phyloP scores from a whole-genome alignment of 1,284 basidiomycete species.

The Boletus semigastroideus region DNA sequence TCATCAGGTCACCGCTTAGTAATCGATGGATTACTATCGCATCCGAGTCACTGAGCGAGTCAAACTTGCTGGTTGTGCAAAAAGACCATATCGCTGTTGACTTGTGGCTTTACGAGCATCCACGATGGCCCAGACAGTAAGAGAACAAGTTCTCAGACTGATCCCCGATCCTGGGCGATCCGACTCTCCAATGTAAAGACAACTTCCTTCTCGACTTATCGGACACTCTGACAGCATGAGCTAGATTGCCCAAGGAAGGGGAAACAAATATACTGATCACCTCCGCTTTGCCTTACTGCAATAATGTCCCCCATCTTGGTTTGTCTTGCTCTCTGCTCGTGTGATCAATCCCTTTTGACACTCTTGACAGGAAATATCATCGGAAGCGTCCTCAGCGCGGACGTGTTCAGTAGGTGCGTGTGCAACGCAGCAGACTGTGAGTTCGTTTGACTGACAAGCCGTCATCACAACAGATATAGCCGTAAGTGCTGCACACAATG shows the following conservation, averaged over 20 bases:
- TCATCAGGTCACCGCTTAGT: constrained; percentile 3
- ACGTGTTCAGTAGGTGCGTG: constrained; percentile 91
- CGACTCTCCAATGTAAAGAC: constrained; percentile 40
- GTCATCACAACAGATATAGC: constrained; percentile 51
- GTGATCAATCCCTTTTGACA: constrained; percentile 6
- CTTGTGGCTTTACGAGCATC: neutral
- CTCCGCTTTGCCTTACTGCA: constrained; percentile 97
- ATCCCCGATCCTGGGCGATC: constrained; percentile 50
- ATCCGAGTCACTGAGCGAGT: constrained; percentile 2
- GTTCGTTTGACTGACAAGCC: constrained; percentile 2
- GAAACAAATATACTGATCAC: constrained; percentile 90
- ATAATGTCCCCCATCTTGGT: constrained; percentile 98
- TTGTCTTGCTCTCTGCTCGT: constrained; percentile 19
- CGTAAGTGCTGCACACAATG: constrained; percentile 43
- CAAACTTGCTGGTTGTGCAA: neutral
- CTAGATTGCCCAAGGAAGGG: constrained; percentile 81
- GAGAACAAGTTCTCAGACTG: constrained; percentile 61
- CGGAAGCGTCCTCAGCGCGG: constrained; percentile 92
- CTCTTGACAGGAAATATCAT: constrained; percentile 85
- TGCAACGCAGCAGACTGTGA: neutral
- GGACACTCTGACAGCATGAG: constrained; percentile 10
- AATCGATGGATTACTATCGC: neutral
- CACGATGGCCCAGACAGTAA: constrained; percentile 64
- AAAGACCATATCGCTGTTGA: neutral
- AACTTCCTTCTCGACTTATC: constrained; percentile 9